Conservation (phyloP, 352 stramenopile species). For the Halophytophthora batemanensis region DNA sequence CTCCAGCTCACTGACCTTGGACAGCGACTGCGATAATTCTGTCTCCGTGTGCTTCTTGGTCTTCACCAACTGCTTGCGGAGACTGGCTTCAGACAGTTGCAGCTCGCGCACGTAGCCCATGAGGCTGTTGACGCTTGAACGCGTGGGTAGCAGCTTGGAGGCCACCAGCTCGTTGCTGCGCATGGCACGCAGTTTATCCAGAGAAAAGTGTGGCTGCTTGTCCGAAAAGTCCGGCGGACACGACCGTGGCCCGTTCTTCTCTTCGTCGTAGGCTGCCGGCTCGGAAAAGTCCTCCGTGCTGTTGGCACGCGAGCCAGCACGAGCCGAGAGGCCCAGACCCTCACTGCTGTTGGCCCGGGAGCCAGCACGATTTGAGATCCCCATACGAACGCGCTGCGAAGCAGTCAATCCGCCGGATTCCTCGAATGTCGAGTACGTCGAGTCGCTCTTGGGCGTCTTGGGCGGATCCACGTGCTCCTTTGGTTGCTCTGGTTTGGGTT, state of each 20-base stretch:
- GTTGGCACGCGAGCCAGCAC: conserved; percentile 23
- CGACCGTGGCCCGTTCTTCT: conserved; percentile 38
- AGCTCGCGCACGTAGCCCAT: conserved; percentile 79
- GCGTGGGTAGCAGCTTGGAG: conserved; percentile 56
- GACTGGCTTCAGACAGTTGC: conserved; percentile 56
- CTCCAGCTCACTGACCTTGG: conserved; percentile 44
- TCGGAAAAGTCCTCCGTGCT: conserved; percentile 28
- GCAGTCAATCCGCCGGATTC: conserved; percentile 41
- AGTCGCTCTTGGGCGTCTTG: conserved; percentile 51
- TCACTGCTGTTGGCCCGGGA: no score
- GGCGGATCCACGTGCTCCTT: conserved; percentile 29
- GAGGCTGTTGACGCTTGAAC: conserved; percentile 56
- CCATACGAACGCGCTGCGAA: conserved; percentile 57
- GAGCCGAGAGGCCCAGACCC: neutral
- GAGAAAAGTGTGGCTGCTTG: conserved; percentile 32
- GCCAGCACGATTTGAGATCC: conserved; percentile 37
- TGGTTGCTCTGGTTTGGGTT: conserved; percentile 1
- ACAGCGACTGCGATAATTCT: conserved; percentile 41
- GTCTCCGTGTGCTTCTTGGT: conserved; percentile 50
- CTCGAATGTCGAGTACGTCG: conserved; percentile 24
- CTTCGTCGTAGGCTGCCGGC: conserved; percentile 28
- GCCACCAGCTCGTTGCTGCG: conserved; percentile 42
- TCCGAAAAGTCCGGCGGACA: conserved; percentile 33
- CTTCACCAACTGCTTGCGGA: conserved; percentile 58
- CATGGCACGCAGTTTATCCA: conserved; percentile 22